Evolutionary conservation across 148 eudicot species (phyloP).

Genomic region (Euryodendron excelsum): DNA sequence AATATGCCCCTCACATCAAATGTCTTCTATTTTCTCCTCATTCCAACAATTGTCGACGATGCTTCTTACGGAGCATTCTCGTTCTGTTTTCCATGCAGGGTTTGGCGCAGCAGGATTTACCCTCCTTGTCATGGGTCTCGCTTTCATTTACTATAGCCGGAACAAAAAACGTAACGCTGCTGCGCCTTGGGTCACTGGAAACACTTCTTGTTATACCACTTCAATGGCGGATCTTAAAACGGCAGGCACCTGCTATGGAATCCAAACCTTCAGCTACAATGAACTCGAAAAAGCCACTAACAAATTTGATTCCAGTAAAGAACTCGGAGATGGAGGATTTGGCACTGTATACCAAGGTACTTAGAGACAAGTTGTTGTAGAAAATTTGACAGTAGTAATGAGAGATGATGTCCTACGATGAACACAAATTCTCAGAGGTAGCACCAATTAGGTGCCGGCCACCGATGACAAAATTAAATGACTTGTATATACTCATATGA

Average conservation of each 20-base stretch:
- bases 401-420: too few species aligned
- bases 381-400: too few species aligned
- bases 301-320: constrained; percentile 42
- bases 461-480: too few species aligned
- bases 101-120: constrained; percentile 10
- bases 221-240: constrained; percentile 19
- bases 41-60: too few species aligned
- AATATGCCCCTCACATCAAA: neutral
- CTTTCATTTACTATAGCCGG: neutral
- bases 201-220: constrained; percentile 9
- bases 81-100: constrained; percentile 16
- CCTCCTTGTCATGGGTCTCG: neutral
- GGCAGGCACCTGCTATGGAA: constrained; percentile 34
- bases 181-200: neutral
- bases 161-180: neutral
- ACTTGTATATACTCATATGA: too few species aligned
- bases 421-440: too few species aligned
- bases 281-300: constrained; percentile 62
- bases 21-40: too few species aligned
- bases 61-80: neutral
- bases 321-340: constrained; percentile 78
- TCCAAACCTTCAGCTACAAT: constrained; percentile 41
- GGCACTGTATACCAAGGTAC: constrained; percentile 73
- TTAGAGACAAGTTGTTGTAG: neutral
- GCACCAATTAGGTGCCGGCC: too few species aligned